phyloP scores from a whole-genome alignment of 2,329 filamentous ascomycete genomes.

The Lasiodiplodia hormozganensis region DNA sequence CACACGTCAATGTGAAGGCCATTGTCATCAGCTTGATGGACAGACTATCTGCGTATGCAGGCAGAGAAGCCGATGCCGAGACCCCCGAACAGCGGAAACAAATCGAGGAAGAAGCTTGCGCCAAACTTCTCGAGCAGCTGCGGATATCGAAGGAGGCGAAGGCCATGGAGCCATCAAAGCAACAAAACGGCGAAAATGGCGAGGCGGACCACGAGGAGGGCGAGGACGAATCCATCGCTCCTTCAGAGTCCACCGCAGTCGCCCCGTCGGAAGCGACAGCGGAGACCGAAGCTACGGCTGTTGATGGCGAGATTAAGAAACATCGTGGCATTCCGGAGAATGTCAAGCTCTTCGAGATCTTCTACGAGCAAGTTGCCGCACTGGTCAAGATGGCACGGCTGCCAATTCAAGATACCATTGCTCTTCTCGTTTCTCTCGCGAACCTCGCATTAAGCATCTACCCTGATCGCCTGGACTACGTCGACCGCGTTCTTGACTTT shows the following conservation, averaged over 20 bases:
- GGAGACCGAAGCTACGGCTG: conserved; percentile 42
- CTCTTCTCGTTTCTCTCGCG: conserved; percentile 87
- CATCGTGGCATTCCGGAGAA: conserved; percentile 71
- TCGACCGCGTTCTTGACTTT: conserved; percentile 91
- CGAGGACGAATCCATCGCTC: conserved; percentile 41
- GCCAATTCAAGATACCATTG: conserved; percentile 93
- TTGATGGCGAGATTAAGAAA: conserved; percentile 54
- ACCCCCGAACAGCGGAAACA: conserved; percentile 74
- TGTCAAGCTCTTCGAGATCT: conserved; percentile 93
- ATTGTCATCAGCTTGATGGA: conserved; percentile 99
- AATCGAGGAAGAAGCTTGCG: conserved; percentile 83
- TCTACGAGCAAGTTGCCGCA: conserved; percentile 94
- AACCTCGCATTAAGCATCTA: conserved; percentile 97
- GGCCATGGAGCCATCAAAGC: conserved; percentile 37
- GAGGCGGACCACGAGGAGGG: conserved; percentile 33
- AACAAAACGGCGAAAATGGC: conserved; percentile 43
- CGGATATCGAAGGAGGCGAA: conserved; percentile 68
- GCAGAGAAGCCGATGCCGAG: conserved; percentile 79
- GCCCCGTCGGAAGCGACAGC: conserved; percentile 45
- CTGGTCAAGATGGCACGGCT: conserved; percentile 90
- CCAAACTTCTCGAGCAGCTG: conserved; percentile 78
- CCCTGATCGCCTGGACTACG: conserved; percentile 88
- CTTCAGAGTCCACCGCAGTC: conserved; percentile 37
- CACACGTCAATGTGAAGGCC: conserved; percentile 95
- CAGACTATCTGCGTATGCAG: conserved; percentile 90